A percentile compares a stretch with the other conserved stretches of the same genome.
phyloP scores from a whole-genome alignment of 352 stramenopile genomes.

The Thalassiosira hispida region DNA sequence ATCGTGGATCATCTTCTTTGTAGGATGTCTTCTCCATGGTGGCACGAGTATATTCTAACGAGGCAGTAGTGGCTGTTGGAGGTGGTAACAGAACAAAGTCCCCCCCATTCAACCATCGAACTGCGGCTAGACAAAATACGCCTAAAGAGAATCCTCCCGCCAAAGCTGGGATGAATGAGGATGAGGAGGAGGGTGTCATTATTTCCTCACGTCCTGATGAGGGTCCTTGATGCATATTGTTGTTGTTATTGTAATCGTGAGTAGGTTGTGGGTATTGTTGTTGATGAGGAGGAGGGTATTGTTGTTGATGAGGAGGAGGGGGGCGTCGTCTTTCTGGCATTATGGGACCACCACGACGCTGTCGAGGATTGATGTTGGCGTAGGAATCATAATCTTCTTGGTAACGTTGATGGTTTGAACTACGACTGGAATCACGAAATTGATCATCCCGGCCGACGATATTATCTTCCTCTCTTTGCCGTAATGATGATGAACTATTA shows the following conservation, averaged over 20 bases:
- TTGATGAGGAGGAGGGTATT: neutral
- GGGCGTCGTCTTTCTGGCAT: too few relatives aligned
- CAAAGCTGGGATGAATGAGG: slow-evolving; percentile 23
- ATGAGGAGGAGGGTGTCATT: neutral
- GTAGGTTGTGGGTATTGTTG: neutral
- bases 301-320: too few relatives aligned
- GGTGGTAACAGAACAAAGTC: slow-evolving; percentile 78
- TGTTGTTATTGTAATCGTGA: neutral
- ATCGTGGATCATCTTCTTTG: neutral
- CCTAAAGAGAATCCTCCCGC: slow-evolving; percentile 44
- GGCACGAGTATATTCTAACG: too few relatives aligned
- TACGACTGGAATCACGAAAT: too few relatives aligned
- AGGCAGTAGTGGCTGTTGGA: slow-evolving; percentile 14
- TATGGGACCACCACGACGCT: too few relatives aligned
- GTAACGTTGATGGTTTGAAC: too few relatives aligned
- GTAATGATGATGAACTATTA: too few relatives aligned
- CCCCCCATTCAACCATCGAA: slow-evolving; percentile 81
- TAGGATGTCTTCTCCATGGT: neutral
- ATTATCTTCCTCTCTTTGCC: too few relatives aligned
- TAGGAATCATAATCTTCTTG: too few relatives aligned
- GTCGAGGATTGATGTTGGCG: too few relatives aligned
- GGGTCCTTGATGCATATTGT: neutral
- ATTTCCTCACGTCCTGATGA: neutral
- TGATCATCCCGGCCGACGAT: too few relatives aligned
- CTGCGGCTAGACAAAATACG: slow-evolving; percentile 55